These are phyloP conservation scores for Periconia digitata DNA, from an alignment of 2,329 filamentous ascomycete genomes.

Conservation along the genomic window DNA sequence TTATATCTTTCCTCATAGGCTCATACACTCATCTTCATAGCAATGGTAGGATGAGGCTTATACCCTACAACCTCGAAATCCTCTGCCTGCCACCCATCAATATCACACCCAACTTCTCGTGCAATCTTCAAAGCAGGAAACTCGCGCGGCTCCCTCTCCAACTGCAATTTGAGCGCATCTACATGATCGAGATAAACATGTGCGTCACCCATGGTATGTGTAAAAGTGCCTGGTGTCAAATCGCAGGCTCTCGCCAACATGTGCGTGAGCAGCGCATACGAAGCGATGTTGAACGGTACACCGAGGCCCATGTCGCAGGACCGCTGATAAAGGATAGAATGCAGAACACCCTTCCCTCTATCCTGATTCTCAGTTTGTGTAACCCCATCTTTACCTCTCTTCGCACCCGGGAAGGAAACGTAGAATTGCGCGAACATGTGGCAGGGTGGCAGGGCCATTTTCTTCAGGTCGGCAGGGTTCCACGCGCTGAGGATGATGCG, in stretches of 20 bases:
- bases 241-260: conserved; percentile 90
- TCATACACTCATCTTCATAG: conserved; percentile 98
- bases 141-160: conserved; percentile 74
- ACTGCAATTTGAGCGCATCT: conserved; percentile 78
- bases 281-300: conserved; percentile 96
- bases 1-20: background rate
- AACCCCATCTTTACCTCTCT: background rate
- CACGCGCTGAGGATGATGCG: conserved; percentile 89
- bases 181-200: conserved; percentile 94
- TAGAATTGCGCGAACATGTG: conserved; percentile 99
- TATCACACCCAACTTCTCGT: conserved; percentile 67
- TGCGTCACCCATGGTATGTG: conserved; percentile 97
- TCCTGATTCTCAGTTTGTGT: conserved; percentile 20
- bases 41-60: conserved; percentile 84
- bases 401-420: conserved; percentile 67
- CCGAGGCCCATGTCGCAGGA: conserved; percentile 97
- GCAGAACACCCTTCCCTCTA: conserved; percentile 66
- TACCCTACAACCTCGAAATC: conserved; percentile 90
- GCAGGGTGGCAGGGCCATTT: conserved; percentile 91
- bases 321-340: conserved; percentile 90
- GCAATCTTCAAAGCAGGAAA: conserved; percentile 80
- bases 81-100: conserved; percentile 87
- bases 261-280: conserved; percentile 89
- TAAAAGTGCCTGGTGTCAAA: conserved; percentile 80
- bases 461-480: conserved; percentile 83